Conservation (phyloP, 1,139 yeast species). For the Scheffersomyces parashehatae region DNA sequence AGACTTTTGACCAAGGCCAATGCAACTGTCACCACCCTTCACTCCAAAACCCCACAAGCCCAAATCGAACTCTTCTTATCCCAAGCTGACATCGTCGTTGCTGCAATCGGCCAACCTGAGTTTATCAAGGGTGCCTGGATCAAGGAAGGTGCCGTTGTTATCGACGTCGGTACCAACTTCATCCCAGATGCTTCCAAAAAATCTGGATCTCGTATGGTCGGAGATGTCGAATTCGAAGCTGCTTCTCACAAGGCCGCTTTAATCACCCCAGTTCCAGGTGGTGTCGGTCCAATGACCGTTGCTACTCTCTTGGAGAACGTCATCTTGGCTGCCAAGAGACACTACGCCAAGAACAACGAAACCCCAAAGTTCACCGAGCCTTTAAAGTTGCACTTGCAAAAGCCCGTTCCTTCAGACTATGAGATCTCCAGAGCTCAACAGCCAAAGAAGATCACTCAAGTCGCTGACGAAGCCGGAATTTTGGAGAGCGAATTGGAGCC, state of each 20-base stretch:
- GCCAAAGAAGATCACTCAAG: conserved; percentile 80
- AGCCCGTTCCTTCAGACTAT: conserved; percentile 92
- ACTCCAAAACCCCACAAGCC: conserved; percentile 63
- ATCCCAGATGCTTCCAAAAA: conserved; percentile 74
- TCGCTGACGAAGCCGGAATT: conserved; percentile 86
- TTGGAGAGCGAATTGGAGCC: conserved; percentile 83
- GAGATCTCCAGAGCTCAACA: conserved; percentile 88
- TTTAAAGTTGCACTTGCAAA: conserved; percentile 61
- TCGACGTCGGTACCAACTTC: conserved; percentile 96
- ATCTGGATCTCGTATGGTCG: conserved; percentile 84
- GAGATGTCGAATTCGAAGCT: conserved; percentile 84
- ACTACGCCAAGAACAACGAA: conserved; percentile 43
- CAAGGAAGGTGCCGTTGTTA: conserved; percentile 79
- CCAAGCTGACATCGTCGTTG: conserved; percentile 86
- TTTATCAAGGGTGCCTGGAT: conserved; percentile 90
- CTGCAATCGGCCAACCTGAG: conserved; percentile 85
- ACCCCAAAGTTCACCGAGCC: conserved; percentile 59
- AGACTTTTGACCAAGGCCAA: conserved; percentile 74
- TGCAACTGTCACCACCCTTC: conserved; percentile 84
- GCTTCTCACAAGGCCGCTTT: conserved; percentile 67
- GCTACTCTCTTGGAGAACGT: conserved; percentile 93
- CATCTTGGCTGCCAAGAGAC: conserved; percentile 71
- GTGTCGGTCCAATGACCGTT: conserved; percentile 99
- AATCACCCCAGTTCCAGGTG: conserved; percentile 98
- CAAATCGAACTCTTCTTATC: conserved; percentile 61